Conservation (phyloP, 805 yeast species). For the Wickerhamomyces canadensis region DNA sequence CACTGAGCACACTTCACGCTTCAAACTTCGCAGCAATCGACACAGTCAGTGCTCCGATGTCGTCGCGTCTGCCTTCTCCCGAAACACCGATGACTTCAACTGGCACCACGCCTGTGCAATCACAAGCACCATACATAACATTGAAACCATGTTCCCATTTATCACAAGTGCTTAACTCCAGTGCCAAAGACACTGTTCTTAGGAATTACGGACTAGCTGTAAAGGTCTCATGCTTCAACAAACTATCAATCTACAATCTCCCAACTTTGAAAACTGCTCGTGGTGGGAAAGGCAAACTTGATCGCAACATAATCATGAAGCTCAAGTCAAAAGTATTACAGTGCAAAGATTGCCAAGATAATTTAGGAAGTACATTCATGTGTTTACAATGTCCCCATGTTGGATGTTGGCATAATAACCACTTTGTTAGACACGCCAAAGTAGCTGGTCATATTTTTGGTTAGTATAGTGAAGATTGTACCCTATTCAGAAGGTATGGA, state of each 20-base stretch:
- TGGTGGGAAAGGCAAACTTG: constrained; percentile 20
- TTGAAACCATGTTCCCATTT: constrained; percentile 22
- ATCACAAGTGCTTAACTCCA: constrained; percentile 21
- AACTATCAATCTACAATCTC: constrained; percentile 1
- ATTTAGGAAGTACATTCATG: constrained; percentile 39
- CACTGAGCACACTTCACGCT: not conserved
- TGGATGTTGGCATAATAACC: constrained; percentile 55
- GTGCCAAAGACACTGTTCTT: constrained; percentile 22
- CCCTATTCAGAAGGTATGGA: too few relatives aligned
- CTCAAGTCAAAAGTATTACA: constrained; percentile 39
- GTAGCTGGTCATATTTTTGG: constrained; percentile 50
- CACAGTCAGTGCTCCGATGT: not conserved
- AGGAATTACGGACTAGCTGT: constrained; percentile 23
- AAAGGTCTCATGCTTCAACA: constrained; percentile 16
- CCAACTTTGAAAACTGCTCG: constrained; percentile 9
- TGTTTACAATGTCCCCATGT: constrained; percentile 76
- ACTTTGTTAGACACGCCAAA: constrained; percentile 43
- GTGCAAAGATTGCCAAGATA: constrained; percentile 45
- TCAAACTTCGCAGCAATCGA: not conserved
- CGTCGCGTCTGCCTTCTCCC: not conserved
- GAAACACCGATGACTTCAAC: constrained; percentile 3
- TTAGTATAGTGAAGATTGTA: too few relatives aligned
- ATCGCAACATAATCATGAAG: constrained; percentile 32
- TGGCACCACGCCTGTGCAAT: not conserved
- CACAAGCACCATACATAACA: constrained; percentile 1